These are phyloP conservation scores for Fusarium oxysporum DNA, from an alignment of 2,329 filamentous ascomycete species.

Conservation along the genomic window DNA sequence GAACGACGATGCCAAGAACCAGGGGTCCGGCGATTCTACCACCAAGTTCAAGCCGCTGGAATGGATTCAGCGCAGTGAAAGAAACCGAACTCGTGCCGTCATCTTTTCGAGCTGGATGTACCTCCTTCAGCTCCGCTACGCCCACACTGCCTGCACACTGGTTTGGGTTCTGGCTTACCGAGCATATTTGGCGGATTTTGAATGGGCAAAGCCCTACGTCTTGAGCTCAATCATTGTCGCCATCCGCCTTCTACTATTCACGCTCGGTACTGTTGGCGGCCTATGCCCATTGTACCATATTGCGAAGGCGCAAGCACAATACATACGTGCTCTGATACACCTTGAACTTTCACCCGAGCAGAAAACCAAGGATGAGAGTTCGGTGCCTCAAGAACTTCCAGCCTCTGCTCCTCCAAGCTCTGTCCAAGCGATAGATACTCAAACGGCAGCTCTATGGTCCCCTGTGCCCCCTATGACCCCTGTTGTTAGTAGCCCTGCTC, in stretches of 20 bases:
- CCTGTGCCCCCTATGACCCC: background rate
- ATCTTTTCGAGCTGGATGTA: background rate
- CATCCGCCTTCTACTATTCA: background rate
- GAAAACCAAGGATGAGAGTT: background rate
- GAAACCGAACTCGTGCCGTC: background rate
- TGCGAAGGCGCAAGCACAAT: background rate
- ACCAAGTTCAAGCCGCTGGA: background rate
- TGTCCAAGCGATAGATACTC: background rate
- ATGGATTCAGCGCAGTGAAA: background rate
- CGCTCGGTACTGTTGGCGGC: background rate
- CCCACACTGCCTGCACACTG: background rate
- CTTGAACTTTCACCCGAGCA: background rate
- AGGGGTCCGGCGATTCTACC: background rate
- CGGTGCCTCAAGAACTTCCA: background rate
- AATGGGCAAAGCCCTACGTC: background rate
- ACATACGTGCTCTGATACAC: background rate
- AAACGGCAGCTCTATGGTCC: background rate
- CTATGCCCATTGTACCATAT: background rate
- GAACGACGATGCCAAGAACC: background rate
- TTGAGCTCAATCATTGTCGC: background rate
- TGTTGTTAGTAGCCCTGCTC: background rate
- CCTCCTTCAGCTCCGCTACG: background rate
- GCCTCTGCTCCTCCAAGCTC: background rate
- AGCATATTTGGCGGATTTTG: background rate
- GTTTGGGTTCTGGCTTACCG: background rate